Conservation (phyloP, 1,284 basidiomycete species). For the Inonotus obliquus region DNA sequence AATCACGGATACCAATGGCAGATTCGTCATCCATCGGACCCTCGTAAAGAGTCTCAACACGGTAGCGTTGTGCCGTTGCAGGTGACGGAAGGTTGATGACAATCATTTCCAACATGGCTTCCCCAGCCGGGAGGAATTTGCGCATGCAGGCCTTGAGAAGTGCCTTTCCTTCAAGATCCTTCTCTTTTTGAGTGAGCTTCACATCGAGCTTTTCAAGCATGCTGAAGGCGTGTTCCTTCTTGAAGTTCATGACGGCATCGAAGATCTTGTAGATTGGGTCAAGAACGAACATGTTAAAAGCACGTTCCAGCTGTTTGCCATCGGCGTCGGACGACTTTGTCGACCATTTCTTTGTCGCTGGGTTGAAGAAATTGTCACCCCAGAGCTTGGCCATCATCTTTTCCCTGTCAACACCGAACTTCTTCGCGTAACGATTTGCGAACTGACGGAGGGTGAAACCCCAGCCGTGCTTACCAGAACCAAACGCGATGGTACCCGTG, state of each 20-base stretch:
- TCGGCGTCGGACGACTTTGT: conserved; percentile 76
- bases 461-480: conserved; percentile 99
- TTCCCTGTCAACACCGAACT: conserved; percentile 98
- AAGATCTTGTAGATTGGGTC: conserved; percentile 99
- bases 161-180: conserved; percentile 93
- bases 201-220: conserved; percentile 98
- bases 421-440: conserved; percentile 93
- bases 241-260: conserved; percentile 99
- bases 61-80: conserved; percentile 94
- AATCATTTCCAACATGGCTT: conserved; percentile 99
- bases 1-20: conserved; percentile 98
- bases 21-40: conserved; percentile 99
- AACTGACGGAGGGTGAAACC: conserved; percentile 99
- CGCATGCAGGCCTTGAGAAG: conserved; percentile 99
- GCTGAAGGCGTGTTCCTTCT: conserved; percentile 83
- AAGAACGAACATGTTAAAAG: conserved; percentile 95
- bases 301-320: conserved; percentile 87
- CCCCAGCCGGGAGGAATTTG: conserved; percentile 99
- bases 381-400: conserved; percentile 99
- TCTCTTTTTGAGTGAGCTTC: conserved; percentile 87
- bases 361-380: conserved; percentile 99
- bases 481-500: conserved; percentile 97
- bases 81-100: conserved; percentile 99
- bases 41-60: conserved; percentile 99
- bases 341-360: conserved; percentile 95